Conservation (phyloP, 2,329 filamentous ascomycete genomes). For the Hymenoscyphus fructigenus region DNA sequence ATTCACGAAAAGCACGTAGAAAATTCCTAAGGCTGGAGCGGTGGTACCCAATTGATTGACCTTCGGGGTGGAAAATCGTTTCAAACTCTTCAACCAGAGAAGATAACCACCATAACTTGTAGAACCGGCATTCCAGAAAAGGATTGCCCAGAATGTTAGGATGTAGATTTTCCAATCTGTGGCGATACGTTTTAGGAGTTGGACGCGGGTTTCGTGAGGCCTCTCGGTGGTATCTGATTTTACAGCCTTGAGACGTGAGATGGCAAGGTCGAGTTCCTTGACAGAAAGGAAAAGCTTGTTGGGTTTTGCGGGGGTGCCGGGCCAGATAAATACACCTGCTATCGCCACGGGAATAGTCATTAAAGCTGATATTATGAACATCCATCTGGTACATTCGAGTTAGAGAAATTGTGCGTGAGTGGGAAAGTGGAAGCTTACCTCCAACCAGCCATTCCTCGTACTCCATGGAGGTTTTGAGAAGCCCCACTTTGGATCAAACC, state of each 20-base stretch:
- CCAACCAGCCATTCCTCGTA: conserved; percentile 36
- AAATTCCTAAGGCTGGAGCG: conserved; percentile 54
- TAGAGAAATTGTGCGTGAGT: conserved; percentile 25
- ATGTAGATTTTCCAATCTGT: conserved; percentile 50
- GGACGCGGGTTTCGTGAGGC: conserved; percentile 47
- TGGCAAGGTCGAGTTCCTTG: conserved; percentile 47
- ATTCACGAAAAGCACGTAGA: conserved; percentile 53
- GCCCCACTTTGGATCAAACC: conserved; percentile 29
- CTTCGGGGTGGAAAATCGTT: conserved; percentile 45
- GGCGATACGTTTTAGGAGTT: conserved; percentile 41
- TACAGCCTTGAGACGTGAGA: conserved; percentile 44
- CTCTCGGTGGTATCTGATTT: conserved; percentile 51
- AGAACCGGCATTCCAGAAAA: conserved; percentile 58
- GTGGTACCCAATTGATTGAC: conserved; percentile 54
- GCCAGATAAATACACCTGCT: conserved; percentile 50
- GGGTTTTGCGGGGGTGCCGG: conserved; percentile 50
- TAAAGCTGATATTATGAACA: conserved; percentile 54
- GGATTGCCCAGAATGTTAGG: conserved; percentile 49
- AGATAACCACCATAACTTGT: conserved; percentile 50
- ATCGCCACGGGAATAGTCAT: conserved; percentile 56
- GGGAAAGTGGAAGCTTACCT: conserved; percentile 24
- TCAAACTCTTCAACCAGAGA: conserved; percentile 57
- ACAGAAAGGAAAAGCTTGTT: conserved; percentile 48
- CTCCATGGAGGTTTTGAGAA: conserved; percentile 24
- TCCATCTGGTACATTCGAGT: conserved; percentile 48